These are phyloP conservation scores for Hypomontagnella submonticulosa DNA, from an alignment of 495 filamentous ascomycete genomes.

Conservation along the genomic window DNA sequence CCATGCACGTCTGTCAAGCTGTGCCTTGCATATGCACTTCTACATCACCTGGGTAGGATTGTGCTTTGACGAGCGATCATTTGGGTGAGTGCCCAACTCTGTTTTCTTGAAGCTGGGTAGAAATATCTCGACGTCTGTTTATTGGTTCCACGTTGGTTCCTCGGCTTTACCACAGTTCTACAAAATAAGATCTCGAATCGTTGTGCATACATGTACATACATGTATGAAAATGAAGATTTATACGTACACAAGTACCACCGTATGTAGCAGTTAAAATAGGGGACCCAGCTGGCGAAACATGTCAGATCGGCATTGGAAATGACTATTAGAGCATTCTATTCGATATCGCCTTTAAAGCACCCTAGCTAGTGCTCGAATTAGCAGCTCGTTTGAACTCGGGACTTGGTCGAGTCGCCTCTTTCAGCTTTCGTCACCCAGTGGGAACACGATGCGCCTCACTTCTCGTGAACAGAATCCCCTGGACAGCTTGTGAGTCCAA, in stretches of 20 bases:
- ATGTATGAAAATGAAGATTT: not conserved
- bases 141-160: slow-evolving; percentile 14
- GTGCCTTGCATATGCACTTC: slow-evolving; percentile 45
- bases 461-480: slow-evolving; percentile 19
- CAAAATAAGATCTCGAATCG: slow-evolving; percentile 13
- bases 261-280: slow-evolving; percentile 19
- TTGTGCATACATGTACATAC: slow-evolving; percentile 7
- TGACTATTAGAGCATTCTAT: slow-evolving; percentile 23
- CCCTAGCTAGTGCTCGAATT: slow-evolving; percentile 19
- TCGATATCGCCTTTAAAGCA: slow-evolving; percentile 26
- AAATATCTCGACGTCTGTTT: slow-evolving; percentile 26
- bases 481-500: slow-evolving; percentile 1
- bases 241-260: slow-evolving; percentile 4
- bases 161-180: slow-evolving; percentile 19
- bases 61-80: slow-evolving; percentile 26
- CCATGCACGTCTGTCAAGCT: slow-evolving; percentile 36
- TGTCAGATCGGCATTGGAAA: slow-evolving; percentile 23
- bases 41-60: slow-evolving; percentile 30
- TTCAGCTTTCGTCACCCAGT: slow-evolving; percentile 26
- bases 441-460: slow-evolving; percentile 37
- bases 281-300: slow-evolving; percentile 23
- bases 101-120: slow-evolving; percentile 27
- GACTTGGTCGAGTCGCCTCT: slow-evolving; percentile 30
- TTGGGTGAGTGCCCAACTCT: slow-evolving; percentile 23
- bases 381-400: slow-evolving; percentile 24